A percentile compares a stretch with the other conserved stretches of the same genome.
phyloP scores from a whole-genome alignment of 1,139 yeast genomes.

The Taphrina communis region DNA sequence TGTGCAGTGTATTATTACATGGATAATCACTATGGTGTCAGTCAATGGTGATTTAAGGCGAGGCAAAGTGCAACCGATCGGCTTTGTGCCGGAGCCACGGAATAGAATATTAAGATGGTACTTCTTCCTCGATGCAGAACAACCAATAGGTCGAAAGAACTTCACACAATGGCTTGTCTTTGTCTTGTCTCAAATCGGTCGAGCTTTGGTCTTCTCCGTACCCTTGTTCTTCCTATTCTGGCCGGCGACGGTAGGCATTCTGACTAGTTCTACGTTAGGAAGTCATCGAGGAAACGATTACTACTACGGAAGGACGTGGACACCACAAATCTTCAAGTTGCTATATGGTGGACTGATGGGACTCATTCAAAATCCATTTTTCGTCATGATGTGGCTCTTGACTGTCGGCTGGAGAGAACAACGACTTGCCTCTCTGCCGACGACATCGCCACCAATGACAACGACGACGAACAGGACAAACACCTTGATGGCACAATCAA shows the following conservation, averaged over 20 bases:
- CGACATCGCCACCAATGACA: neutral
- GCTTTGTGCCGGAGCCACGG: slow-evolving; percentile 31
- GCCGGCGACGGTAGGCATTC: slow-evolving; percentile 32
- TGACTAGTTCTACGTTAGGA: slow-evolving; percentile 29
- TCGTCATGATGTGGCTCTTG: slow-evolving; percentile 36
- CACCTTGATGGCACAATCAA: neutral
- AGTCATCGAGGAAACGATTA: slow-evolving; percentile 29
- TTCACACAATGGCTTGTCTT: slow-evolving; percentile 30
- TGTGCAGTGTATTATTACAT: slow-evolving; percentile 34
- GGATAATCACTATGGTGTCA: slow-evolving; percentile 30
- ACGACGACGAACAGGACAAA: neutral
- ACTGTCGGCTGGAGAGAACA: slow-evolving; percentile 38
- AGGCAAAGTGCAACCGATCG: slow-evolving; percentile 39
- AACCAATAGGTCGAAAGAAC: slow-evolving; percentile 15
- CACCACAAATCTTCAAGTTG: slow-evolving; percentile 41
- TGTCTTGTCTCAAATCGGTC: slow-evolving; percentile 19
- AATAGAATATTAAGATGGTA: slow-evolving; percentile 29
- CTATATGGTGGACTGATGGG: slow-evolving; percentile 42
- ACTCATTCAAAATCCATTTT: slow-evolving; percentile 30
- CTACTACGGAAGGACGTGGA: slow-evolving; percentile 33
- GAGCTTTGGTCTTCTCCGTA: slow-evolving; percentile 25
- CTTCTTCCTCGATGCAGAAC: slow-evolving; percentile 37
- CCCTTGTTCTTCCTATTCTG: slow-evolving; percentile 27
- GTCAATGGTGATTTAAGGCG: slow-evolving; percentile 38
- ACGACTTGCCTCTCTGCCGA: slow-evolving; percentile 4